phyloP scores from a whole-genome alignment of 805 yeast species.

The Teunomyces stri region DNA sequence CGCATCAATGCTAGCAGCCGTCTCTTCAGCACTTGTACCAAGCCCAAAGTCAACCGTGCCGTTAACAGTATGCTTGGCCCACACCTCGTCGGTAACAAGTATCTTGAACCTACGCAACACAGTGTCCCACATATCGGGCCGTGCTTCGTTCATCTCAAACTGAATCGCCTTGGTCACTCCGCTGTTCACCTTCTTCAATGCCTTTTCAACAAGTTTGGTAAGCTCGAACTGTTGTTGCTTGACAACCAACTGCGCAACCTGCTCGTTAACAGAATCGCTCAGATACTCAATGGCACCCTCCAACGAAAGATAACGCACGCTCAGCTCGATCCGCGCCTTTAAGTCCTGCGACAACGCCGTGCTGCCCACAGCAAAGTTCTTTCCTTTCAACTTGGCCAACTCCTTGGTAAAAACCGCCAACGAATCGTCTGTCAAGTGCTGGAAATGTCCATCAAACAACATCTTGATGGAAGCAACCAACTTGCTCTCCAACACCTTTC shows the following conservation, averaged over 20 bases:
- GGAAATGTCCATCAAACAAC: constrained; percentile 34
- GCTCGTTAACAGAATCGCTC: constrained; percentile 25
- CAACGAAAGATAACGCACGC: constrained; percentile 12
- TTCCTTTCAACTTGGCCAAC: constrained; percentile 10
- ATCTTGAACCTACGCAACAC: constrained; percentile 18
- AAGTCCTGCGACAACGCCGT: not conserved
- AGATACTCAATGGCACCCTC: constrained; percentile 11
- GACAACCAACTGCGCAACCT: constrained; percentile 40
- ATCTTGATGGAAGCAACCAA: constrained; percentile 42
- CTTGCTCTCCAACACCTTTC: constrained; percentile 45
- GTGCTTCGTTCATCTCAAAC: constrained; percentile 15
- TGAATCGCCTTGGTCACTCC: constrained; percentile 39
- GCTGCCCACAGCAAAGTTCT: constrained; percentile 12
- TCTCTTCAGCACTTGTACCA: constrained; percentile 51
- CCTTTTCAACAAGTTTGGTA: constrained; percentile 30
- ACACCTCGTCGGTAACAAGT: constrained; percentile 6
- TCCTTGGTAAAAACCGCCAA: constrained; percentile 10
- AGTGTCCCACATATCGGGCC: constrained; percentile 17
- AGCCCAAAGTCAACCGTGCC: constrained; percentile 57
- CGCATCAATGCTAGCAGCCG: constrained; percentile 37
- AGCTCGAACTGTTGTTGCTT: constrained; percentile 37
- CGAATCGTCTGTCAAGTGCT: constrained; percentile 16
- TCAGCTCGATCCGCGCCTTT: not conserved
- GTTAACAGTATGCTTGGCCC: constrained; percentile 9
- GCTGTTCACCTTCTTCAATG: constrained; percentile 45